Evolutionary conservation across 768 basidiomycete species (phyloP), one percentile per base, ranked within the genome.

Genomic region (Pulveroboletus sp.): DNA sequence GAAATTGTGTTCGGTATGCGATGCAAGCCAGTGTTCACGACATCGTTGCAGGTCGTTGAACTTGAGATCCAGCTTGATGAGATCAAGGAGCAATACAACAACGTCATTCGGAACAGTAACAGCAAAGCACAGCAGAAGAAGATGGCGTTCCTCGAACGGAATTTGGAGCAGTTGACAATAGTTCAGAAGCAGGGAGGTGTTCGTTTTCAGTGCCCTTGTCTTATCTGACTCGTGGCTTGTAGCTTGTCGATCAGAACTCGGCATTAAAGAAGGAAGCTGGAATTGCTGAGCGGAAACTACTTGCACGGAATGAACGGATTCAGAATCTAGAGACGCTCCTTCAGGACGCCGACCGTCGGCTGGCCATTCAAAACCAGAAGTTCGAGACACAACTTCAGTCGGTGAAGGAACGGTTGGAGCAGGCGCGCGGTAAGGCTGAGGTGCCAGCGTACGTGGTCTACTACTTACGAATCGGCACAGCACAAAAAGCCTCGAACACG

Each of bases 241-340:
- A 98, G 93, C 87, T 99, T 55, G 95, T 98, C 47, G 95, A 99
- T 70, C 96, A 99, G 73, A 98, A 98, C 72, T 89, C 93, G 11
- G 81, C 87, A 11, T 74, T 99, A 58, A 98, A 98, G 81, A 97
- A 95, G 73, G 96, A 98, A 70, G 89, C 93, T 30, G 93, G 91
- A 18, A 89, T 95, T 57, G 92, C 95, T 47, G 96, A 99, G 70
- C 87, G 94, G 61, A 97, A 97, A 72, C 73, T 99, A 26, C 79
- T 96, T 59, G 93, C 94, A 33, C 84, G 96, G 49, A 97, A 97
- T 64, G 96, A 98, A 69, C 86, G 96, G 59, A 98, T 99, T 73
- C 89, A 93, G 73, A 95, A 93, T 70, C 78, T 99, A 55, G 96
- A 99, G 69, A 83, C 86, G 4, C 73, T 96, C 33, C 77, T 98